Percentiles rank a stretch among this genome's conserved stretches.
These are phyloP conservation scores for Colletotrichum costaricense DNA, from an alignment of 2,329 filamentous ascomycete species.

Conservation along the genomic window DNA sequence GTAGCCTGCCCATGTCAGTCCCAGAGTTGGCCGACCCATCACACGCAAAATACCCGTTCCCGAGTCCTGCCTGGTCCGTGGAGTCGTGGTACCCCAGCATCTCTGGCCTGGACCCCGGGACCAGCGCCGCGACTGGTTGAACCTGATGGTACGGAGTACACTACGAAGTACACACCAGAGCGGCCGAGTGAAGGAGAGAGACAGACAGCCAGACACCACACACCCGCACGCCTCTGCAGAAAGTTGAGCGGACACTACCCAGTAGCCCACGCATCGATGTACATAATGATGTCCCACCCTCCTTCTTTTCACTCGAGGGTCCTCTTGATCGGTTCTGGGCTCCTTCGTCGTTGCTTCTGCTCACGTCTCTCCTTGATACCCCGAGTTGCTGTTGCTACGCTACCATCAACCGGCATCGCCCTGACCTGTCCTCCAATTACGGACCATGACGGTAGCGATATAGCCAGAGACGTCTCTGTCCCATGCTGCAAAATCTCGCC, in stretches of 20 bases:
- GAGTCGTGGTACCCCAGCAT: constrained; percentile 30
- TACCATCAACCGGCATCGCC: constrained; percentile 3
- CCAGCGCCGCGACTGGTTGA: constrained; percentile 30
- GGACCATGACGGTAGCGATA: constrained; percentile 28
- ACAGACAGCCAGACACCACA: constrained; percentile 13
- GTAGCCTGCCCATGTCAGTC: constrained; percentile 19
- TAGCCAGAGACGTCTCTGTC: constrained; percentile 17
- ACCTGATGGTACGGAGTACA: constrained; percentile 12
- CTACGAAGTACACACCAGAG: constrained; percentile 1
- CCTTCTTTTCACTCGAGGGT: constrained; percentile 6
- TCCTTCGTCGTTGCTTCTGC: constrained; percentile 25
- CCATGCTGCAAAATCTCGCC: background rate
- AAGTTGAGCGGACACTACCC: background rate
- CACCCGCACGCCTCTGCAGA: constrained; percentile 20
- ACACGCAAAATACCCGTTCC: constrained; percentile 29
- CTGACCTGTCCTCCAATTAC: constrained; percentile 2
- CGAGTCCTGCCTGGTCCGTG: constrained; percentile 32
- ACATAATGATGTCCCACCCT: constrained; percentile 35
- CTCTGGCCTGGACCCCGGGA: constrained; percentile 22
- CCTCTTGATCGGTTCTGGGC: constrained; percentile 22
- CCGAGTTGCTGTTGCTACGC: constrained; percentile 22
- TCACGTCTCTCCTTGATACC: constrained; percentile 36
- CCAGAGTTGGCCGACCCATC: constrained; percentile 27
- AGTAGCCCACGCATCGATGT: constrained; percentile 25
- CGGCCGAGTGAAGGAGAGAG: constrained; percentile 11